Base-by-base conservation (phyloP, 257 asterid species). In the Primulina eburnea region DNA sequence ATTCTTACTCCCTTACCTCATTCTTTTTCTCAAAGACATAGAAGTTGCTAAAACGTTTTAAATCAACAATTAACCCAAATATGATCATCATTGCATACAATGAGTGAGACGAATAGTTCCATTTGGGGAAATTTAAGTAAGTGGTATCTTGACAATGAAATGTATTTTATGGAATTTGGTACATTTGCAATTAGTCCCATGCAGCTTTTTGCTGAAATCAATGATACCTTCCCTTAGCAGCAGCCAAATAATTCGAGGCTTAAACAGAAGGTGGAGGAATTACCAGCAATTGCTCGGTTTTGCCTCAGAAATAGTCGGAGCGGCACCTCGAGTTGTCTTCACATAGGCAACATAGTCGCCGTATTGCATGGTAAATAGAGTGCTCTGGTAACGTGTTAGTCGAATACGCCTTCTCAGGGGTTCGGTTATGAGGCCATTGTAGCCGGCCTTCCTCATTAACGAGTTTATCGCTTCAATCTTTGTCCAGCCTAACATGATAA, bases 371-470 rank as follows among this genome's bases (percentile, higher is more conserved):
- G 96, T 87, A 71, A 76, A 93, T 57, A 93, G 68, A 1, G 96
- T 93, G 82, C 99, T 93, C 77, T 90, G 96, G 75, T 90, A 90
- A 26, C 96, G 92, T 17, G 99, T 93, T 16, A 93, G 85, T 56
- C 64, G 81, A 73, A 89, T 85, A 16, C 75, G 58, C 79, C 72
- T 85, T 28, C 95, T 76, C 67, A 93, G 71, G 62, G 81, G 81
- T 37, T 71, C 92, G 1, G 81, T 84, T 67, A 92, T 90, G 68
- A 84, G 21, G 38, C 96, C 96, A 43, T 69, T 81, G 26, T 84
- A 92, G 62, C 97, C 98, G 0, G 97, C 85, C 84, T 92, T 92
- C 38, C 93, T 83, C 57, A 92, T 82, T 80, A 92, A 75, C 3
- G 98, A 92, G 80, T 90, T 96, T 18, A 90, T 88, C 20, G 97